Base-by-base conservation (phyloP, 2,329 filamentous ascomycete genomes). In the Pseudohalonectria lignicola region DNA sequence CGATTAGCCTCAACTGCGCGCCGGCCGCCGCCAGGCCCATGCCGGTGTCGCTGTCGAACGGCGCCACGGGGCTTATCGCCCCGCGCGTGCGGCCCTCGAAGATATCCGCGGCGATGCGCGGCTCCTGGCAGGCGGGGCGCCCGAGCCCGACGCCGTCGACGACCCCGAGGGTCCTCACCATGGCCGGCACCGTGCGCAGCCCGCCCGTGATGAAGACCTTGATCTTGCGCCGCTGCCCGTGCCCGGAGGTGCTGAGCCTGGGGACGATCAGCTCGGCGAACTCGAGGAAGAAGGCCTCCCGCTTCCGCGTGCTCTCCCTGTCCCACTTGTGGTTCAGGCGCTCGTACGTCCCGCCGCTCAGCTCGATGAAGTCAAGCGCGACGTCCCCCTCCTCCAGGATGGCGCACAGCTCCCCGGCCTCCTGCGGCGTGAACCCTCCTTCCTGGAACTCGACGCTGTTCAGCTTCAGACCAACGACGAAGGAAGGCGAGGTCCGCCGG, bases 61-160 rank as follows among this genome's bases (percentile, higher is more conserved):
- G 28, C 6, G 10, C 29, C n/a, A 32, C n/a, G 5, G 36, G 32
- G 26, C 35, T 40, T 15, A 44, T 31, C 7, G 39, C 33, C 3
- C 37, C 36, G 18, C 17, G 20, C 13, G 42, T 40, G 21, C 43
- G 58, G 46, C 28, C 35, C 23, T 26, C 36, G 4, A 60, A 40
- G 5, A 61, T 47, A 18, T 55, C 50, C 16, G 42, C 47, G 0
- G 55, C 41, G 1, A 62, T 41, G 10, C 52, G 47, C 2, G 53
- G 53, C 42, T 64, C 61, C 7, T 55, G 49, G 1, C 49, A 42
- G 0, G 50, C 47, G 0, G 62, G 60, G 3, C 60, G 46, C 2
- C 42, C 78, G 16, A 82, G 56, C 0, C 76, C 76, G 8, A 81
- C 60, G 16, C 76, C 76, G 45, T 81, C 67, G 4, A 80, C 69